Conservation (phyloP, 306 rosid genomes). For the Dalbergia cultrata region DNA sequence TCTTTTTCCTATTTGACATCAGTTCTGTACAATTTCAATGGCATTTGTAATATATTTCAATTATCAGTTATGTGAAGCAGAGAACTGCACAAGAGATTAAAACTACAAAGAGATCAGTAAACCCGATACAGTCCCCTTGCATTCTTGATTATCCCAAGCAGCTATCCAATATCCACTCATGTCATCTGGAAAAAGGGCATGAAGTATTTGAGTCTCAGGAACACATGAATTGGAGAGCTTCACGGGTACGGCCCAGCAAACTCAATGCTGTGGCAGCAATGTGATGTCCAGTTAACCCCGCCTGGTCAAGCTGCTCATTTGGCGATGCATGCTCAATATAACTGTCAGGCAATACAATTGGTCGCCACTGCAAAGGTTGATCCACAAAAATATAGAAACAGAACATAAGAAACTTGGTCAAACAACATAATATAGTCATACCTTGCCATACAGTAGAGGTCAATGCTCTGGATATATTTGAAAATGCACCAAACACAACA, state of each 20-base stretch:
- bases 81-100: constrained; percentile 34
- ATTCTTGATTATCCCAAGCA: constrained; percentile 22
- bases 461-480: not conserved
- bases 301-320: constrained; percentile 77
- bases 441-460: not conserved
- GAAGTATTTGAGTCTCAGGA: constrained; percentile 17
- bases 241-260: constrained; percentile 89
- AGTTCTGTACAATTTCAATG: constrained; percentile 42
- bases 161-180: constrained; percentile 21
- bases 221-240: constrained; percentile 83
- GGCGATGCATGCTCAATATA: constrained; percentile 90
- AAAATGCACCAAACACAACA: not conserved
- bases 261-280: constrained; percentile 88
- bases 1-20: constrained; percentile 25
- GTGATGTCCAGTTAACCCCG: constrained; percentile 87
- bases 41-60: not conserved
- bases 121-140: constrained; percentile 28
- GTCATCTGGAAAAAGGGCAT: not conserved
- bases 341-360: constrained; percentile 81
- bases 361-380: constrained; percentile 80
- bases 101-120: constrained; percentile 30
- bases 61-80: constrained; percentile 6
- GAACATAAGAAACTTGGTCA: constrained; percentile 35
- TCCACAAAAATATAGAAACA: not conserved
- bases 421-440: constrained; percentile 8